Conservation (phyloP, 805 yeast species). For the Teunomyces atbi region DNA sequence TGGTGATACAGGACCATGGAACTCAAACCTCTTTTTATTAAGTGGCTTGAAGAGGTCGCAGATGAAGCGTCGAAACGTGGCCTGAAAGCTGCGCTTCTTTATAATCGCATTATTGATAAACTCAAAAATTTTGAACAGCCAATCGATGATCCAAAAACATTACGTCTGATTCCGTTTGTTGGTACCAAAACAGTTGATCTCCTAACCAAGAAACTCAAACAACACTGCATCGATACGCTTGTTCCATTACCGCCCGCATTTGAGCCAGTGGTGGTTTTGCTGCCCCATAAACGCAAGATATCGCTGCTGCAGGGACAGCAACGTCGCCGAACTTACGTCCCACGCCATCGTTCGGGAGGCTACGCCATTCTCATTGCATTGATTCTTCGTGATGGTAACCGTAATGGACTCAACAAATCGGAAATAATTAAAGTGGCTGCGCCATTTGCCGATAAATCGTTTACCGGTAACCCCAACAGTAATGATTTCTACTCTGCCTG, state of each 20-base stretch:
- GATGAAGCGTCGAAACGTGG: slow-evolving; percentile 46
- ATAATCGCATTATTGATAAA: slow-evolving; percentile 55
- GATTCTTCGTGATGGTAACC: slow-evolving; percentile 43
- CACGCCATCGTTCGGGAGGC: slow-evolving; percentile 75
- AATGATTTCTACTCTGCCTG: slow-evolving; percentile 73
- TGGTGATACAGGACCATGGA: slow-evolving; percentile 22
- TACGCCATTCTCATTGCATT: slow-evolving; percentile 75
- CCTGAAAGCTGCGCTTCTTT: slow-evolving; percentile 51
- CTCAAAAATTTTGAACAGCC: slow-evolving; percentile 44
- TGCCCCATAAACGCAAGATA: neutral
- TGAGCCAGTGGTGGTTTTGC: slow-evolving; percentile 5
- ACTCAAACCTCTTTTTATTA: slow-evolving; percentile 49
- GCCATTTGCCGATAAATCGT: slow-evolving; percentile 56
- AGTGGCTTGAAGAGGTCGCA: slow-evolving; percentile 59
- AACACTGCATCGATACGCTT: slow-evolving; percentile 58
- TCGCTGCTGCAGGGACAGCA: slow-evolving; percentile 8
- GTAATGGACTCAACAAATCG: slow-evolving; percentile 62
- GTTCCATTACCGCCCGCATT: slow-evolving; percentile 42
- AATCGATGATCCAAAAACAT: slow-evolving; percentile 55
- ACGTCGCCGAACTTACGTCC: slow-evolving; percentile 51
- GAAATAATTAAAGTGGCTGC: slow-evolving; percentile 56
- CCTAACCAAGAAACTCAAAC: slow-evolving; percentile 46
- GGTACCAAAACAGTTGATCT: slow-evolving; percentile 66
- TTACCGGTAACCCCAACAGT: slow-evolving; percentile 57
- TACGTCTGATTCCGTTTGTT: slow-evolving; percentile 59